Conservation (phyloP, 768 basidiomycete species). For the Cubamyces lactineus region DNA sequence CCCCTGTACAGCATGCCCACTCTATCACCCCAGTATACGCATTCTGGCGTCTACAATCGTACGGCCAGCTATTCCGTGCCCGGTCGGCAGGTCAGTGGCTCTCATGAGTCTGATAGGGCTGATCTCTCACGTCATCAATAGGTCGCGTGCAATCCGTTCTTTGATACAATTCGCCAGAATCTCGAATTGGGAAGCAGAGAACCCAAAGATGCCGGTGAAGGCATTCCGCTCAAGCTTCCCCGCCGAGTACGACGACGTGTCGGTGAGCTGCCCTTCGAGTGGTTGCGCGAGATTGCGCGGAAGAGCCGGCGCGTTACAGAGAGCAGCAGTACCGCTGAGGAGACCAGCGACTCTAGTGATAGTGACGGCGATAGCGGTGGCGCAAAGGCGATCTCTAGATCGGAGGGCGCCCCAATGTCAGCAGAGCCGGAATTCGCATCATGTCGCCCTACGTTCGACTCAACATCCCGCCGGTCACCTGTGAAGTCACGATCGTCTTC, state of each 20-base stretch:
- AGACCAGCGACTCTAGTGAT: constrained; percentile 6
- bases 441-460: not conserved
- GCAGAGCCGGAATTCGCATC: not conserved
- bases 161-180: constrained; percentile 91
- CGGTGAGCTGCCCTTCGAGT: constrained; percentile 77
- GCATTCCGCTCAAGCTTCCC: constrained; percentile 72
- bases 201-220: constrained; percentile 65
- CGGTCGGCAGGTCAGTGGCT: constrained; percentile 14
- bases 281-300: constrained; percentile 74
- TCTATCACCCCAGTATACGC: constrained; percentile 19
- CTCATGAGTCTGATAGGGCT: not conserved
- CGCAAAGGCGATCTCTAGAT: constrained; percentile 3
- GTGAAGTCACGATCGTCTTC: constrained; percentile 9
- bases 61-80: constrained; percentile 13
- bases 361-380: constrained; percentile 20
- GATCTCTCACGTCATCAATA: constrained; percentile 4
- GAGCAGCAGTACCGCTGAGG: constrained; percentile 26
- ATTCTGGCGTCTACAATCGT: constrained; percentile 10
- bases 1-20: constrained; percentile 25
- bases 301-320: constrained; percentile 42
- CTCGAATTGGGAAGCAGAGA: constrained; percentile 56
- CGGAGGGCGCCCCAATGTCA: constrained; percentile 8
- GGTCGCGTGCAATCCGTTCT: constrained; percentile 84
- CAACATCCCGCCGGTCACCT: constrained; percentile 9
- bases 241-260: constrained; percentile 45